Percentiles rank a stretch among this genome's conserved stretches.
phyloP scores from a whole-genome alignment of 805 yeast genomes.

The Schwanniomyces pseudopolymorphus region DNA sequence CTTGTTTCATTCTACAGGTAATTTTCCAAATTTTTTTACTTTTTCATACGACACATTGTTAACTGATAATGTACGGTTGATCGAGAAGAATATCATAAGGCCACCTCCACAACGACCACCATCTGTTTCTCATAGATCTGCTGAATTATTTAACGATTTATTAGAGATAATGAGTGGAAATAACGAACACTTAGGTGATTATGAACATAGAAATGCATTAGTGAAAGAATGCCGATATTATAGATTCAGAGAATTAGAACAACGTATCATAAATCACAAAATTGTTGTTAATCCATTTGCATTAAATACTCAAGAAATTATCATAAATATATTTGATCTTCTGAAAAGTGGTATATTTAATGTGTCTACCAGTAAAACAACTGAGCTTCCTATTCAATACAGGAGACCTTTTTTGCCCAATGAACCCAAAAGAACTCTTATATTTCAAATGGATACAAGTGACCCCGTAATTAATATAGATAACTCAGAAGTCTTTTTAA shows the following conservation, averaged over 20 bases:
- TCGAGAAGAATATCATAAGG: slow-evolving; percentile 51
- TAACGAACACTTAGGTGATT: slow-evolving; percentile 44
- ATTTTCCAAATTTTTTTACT: slow-evolving; percentile 75
- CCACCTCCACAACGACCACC: slow-evolving; percentile 79
- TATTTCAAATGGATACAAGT: slow-evolving; percentile 29
- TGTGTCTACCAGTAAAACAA: slow-evolving; percentile 8
- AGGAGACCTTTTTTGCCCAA: slow-evolving; percentile 30
- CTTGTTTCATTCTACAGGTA: slow-evolving; percentile 60
- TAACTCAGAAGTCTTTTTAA: slow-evolving; percentile 30
- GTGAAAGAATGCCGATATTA: slow-evolving; percentile 75
- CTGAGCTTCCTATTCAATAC: slow-evolving; percentile 27
- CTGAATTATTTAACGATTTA: slow-evolving; percentile 54
- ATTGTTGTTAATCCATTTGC: slow-evolving; percentile 52
- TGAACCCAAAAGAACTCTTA: slow-evolving; percentile 31
- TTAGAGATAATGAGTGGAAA: slow-evolving; percentile 58
- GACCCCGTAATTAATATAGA: slow-evolving; percentile 6
- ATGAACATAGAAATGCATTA: slow-evolving; percentile 55
- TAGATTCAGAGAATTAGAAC: slow-evolving; percentile 73
- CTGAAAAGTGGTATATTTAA: slow-evolving; percentile 34
- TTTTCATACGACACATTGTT: slow-evolving; percentile 56
- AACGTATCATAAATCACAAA: slow-evolving; percentile 55
- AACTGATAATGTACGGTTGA: slow-evolving; percentile 40
- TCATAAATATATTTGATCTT: slow-evolving; percentile 49
- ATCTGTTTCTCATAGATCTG: slow-evolving; percentile 50
- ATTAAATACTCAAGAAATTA: slow-evolving; percentile 53